Evolutionary conservation across 495 filamentous ascomycete genomes (phyloP), one percentile per base, ranked within the genome.

Genomic region (Margaritispora aquatica): DNA sequence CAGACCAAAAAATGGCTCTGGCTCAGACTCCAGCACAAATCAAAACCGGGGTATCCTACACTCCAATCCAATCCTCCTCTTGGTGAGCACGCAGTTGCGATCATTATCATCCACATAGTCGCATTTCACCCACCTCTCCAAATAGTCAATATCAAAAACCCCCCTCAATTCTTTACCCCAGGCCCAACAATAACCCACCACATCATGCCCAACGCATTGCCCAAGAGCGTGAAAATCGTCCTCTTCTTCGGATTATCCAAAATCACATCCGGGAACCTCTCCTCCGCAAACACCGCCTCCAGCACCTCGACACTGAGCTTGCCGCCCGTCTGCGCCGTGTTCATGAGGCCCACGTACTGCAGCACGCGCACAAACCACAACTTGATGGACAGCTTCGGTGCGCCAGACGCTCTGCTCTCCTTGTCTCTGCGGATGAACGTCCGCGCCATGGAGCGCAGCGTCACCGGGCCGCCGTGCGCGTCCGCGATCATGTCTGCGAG

Each of bases 401-500:
- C 65, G 0, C 69, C 68, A 0, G 63, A 51, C 10, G 38, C 55
- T 56, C 67, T 66, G 53, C 64, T 60, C 60, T 73, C 70, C 58
- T 64, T 66, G 26, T 63, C 57, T 26, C 70, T 51, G 17, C 70
- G 61, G 2, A 61, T 62, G 48, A 65, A 67, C 13, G 67, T 70
- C 59, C 66, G 66, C 22, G 70, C 69, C 17, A 73, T 53, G 23
- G 61, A 65, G 29, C 55, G 52, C 48, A 63, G 49, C 15, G 69
- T 73, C 8, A 68, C 61, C 23, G 58, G 61, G n/a, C 70, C 69
- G 21, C 59, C 66, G 7, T 63, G 53, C 22, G 69, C 66, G 51
- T 73, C 70, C 8, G 51, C 57, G 27, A 71, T 60, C 61, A 73
- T 58, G 19, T 65, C 64, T 24, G 65, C 26, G 31, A 74, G 66